Evolutionary conservation across 768 basidiomycete species (phyloP).

Genomic region (Phlebiopsis flavidoalba): DNA sequence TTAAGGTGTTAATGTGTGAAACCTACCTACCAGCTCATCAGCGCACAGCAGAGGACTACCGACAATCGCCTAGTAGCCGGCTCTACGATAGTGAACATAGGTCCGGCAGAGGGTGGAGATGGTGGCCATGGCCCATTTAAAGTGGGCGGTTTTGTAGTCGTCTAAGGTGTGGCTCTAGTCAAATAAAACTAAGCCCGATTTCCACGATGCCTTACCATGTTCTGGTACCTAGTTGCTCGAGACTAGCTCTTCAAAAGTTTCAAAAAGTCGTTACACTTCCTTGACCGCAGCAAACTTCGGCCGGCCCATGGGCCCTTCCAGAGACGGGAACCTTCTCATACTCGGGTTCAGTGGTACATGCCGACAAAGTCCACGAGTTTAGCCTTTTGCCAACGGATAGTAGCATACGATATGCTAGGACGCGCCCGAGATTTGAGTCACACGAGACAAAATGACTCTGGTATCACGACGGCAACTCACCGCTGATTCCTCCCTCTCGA

Average conservation of each 20-base stretch:
- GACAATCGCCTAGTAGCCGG: conserved; percentile 29
- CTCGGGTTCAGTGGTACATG: conserved; percentile 32
- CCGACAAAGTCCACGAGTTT: conserved; percentile 42
- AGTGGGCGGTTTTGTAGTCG: conserved; percentile 23
- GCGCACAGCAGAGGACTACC: conserved; percentile 13
- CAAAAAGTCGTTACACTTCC: conserved; percentile 24
- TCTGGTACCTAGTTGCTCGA: conserved; percentile 18
- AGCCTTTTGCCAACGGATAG: conserved; percentile 41
- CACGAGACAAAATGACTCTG: background rate
- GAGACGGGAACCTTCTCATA: conserved; percentile 25
- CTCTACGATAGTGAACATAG: conserved; percentile 20
- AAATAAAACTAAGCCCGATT: background rate
- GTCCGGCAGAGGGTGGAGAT: conserved; percentile 23
- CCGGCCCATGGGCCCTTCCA: conserved; percentile 23
- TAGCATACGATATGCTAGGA: conserved; percentile 44
- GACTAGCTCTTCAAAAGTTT: conserved; percentile 28
- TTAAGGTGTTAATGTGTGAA: too few relatives aligned
- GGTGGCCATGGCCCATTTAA: conserved; percentile 29
- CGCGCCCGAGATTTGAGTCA: background rate
- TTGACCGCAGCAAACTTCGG: conserved; percentile 15
- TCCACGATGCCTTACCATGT: conserved; percentile 3
- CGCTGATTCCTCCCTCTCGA: too few relatives aligned
- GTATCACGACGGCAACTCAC: conserved; percentile 18
- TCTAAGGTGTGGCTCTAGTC: conserved; percentile 11
- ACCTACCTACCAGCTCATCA: conserved; percentile 21